phyloP scores from a whole-genome alignment of 352 stramenopile genomes.

The Phytophthora kernoviae region DNA sequence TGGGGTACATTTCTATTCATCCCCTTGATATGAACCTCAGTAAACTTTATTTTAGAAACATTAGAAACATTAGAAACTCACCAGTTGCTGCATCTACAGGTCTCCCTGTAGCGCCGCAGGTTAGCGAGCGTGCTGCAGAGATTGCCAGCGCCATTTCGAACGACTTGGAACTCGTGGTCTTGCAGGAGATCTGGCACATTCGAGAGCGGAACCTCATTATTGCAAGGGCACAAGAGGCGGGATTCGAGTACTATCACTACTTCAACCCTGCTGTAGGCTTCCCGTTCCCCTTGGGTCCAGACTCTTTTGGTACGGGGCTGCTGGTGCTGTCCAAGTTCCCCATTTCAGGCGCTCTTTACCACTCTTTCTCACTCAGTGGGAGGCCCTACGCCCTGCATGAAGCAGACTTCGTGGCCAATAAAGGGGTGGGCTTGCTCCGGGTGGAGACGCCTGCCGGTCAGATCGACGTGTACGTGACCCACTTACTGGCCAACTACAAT shows the following conservation, averaged over 20 bases:
- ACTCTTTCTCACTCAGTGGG: constrained; percentile 80
- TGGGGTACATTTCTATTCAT: constrained; percentile 50
- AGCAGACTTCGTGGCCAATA: constrained; percentile 83
- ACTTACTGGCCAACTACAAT: constrained; percentile 85
- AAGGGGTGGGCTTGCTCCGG: constrained; percentile 69
- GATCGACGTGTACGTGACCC: constrained; percentile 81
- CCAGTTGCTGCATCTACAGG: constrained; percentile 30
- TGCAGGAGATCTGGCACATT: constrained; percentile 85
- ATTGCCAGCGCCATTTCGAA: constrained; percentile 72
- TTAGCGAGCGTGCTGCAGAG: constrained; percentile 62
- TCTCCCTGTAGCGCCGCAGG: constrained; percentile 70
- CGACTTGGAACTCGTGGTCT: constrained; percentile 79
- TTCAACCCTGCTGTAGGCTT: constrained; percentile 83
- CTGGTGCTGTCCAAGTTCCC: constrained; percentile 78
- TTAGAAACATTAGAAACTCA: constrained; percentile 18
- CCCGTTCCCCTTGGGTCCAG: constrained; percentile 66
- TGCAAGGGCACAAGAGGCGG: constrained; percentile 51
- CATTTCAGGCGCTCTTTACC: constrained; percentile 64
- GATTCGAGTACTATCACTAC: constrained; percentile 85
- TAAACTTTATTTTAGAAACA: too few species aligned
- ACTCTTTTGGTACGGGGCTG: constrained; percentile 79
- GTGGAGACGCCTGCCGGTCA: constrained; percentile 62
- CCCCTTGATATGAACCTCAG: too few species aligned
- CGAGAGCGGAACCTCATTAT: constrained; percentile 82
- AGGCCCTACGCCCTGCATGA: constrained; percentile 80